A percentile compares a stretch with the other conserved stretches of the same genome.
Evolutionary conservation across 441 rosid species (phyloP).

Genomic region (Geranium incanum): DNA sequence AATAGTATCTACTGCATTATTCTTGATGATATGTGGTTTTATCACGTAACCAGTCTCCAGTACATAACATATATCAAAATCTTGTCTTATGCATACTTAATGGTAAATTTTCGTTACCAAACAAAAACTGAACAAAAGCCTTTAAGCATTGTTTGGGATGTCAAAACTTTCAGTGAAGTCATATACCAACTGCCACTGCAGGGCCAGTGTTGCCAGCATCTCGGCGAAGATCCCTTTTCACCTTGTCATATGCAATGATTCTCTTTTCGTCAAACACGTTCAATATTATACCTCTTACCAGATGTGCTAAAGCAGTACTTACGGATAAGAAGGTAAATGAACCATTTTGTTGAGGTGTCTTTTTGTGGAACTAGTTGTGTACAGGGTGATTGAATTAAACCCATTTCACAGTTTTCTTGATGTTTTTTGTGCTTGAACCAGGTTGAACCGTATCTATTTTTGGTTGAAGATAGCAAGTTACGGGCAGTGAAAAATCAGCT

Average conservation of each 20-base stretch:
- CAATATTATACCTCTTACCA: conserved; percentile 48
- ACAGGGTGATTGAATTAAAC: conserved; percentile 1
- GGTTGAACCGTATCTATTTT: conserved; percentile 74
- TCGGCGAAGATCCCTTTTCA: conserved; percentile 69
- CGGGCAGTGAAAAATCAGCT: conserved; percentile 36
- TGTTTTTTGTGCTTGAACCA: conserved; percentile 31
- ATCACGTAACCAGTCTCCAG: background rate
- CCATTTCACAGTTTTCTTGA: conserved; percentile 12
- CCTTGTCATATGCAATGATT: conserved; percentile 76
- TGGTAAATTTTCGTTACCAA: background rate
- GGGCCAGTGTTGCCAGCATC: conserved; percentile 73
- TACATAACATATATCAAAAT: background rate
- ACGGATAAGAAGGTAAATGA: conserved; percentile 50
- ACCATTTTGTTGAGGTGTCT: conserved; percentile 15
- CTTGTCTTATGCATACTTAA: background rate
- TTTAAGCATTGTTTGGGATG: background rate
- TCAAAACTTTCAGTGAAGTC: conserved; percentile 13
- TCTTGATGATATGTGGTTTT: background rate
- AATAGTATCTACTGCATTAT: background rate
- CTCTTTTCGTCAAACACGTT: conserved; percentile 74
- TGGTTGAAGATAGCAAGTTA: conserved; percentile 74
- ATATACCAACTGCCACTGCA: conserved; percentile 29
- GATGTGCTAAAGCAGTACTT: conserved; percentile 43
- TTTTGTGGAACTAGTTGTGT: background rate
- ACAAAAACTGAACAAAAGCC: background rate